Base-by-base conservation (phyloP, 306 rosid genomes). In the Echinosophora koreensis region DNA sequence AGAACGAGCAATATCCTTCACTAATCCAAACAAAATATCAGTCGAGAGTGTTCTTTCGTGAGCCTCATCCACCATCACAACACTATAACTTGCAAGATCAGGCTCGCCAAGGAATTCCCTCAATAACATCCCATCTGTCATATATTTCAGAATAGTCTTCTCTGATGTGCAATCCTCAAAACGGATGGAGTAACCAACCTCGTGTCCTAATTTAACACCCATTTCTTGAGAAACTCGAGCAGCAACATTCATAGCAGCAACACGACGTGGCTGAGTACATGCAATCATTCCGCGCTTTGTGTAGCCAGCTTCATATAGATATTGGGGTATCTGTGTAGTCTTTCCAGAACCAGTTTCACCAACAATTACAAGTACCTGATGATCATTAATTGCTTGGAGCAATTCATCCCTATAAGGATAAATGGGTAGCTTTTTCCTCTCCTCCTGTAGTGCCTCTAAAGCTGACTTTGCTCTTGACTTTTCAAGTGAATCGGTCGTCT, bases 301-400 rank as follows among this genome's bases (percentile, higher is more conserved):
- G 85, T 90, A 95, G 54, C 99, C 97, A 65, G 89, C 96, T 87
- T 95, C 99, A 38, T 95, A 97, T 64, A 95, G 97, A 89, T 95
- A 95, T 72, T 95, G 99, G 41, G 97, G 99, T 79, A 95, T 92
- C 86, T 95, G 99, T 7, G 97, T 90, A 3, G 97, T 95, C 84
- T 95, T 95, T 65, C 99, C 99, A 2, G 99, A 95, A 85, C 99
- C 99, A 9, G 99, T 95, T 89, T 95, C 99, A 68, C 97, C 97
- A 67, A 95, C 97, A 62, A 95, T 95, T 55, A 95, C 92, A 82
- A 95, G 93, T 65, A 95, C 97, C 97, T 95, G 99, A 80, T 92
- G 92, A 39, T 95, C 84, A 6, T 88, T 2, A 66, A 95, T 5
- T 67, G 99, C 99, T 82, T 92, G 50, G 62, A 95, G 93, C 85